Base-by-base conservation (phyloP, 495 filamentous ascomycete species). In the Alectoria sarmentosa region DNA sequence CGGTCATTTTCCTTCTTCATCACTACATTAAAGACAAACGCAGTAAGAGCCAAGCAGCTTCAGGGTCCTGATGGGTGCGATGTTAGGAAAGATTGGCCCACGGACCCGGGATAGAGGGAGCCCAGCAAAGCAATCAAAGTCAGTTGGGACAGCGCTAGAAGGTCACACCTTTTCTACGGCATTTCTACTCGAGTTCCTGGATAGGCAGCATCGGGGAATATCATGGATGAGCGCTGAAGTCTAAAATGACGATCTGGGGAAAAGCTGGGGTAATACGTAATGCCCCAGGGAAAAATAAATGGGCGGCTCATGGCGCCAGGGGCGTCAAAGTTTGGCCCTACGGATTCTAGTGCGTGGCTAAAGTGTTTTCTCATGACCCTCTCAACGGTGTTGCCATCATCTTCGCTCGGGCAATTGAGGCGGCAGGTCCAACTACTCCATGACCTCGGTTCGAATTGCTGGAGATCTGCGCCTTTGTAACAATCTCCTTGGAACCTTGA, bases 231-330 rank as follows among this genome's bases (percentile, higher is more conserved):
- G n/a, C 44, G 44, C 44, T 4, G 44, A 21, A 42, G 11, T 42
- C 17, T 1, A 14, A 28, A 9, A 26, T n/a, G 46, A 26, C 23
- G 10, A 7, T 4, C 0, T 26, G 15, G 10, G 3, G 10, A 32
- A 54, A 54, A 54, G 1, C 28, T 32, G 49, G 49, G 49, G 49
- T 54, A 54, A 54, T 54, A 10, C n/a, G n/a, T n/a, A n/a, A n/a
- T n/a, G n/a, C n/a, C n/a, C n/a, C n/a, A n/a, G n/a, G n/a, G n/a
- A n/a, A n/a, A n/a, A n/a, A n/a, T n/a, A 10, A 15, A 54, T 54
- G 8, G 32, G 49, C 49, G 49, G 49, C 49, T 54, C 28, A 54
- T 7, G 13, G 49, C 49, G 49, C n/a, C 49, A 54, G 49, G 49
- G 49, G 49, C 49, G 49, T 54, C 49, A 54, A 32, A 19, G 49